phyloP scores from a whole-genome alignment of 2,329 filamentous ascomycete genomes.

The Microdochium bolleyi region DNA sequence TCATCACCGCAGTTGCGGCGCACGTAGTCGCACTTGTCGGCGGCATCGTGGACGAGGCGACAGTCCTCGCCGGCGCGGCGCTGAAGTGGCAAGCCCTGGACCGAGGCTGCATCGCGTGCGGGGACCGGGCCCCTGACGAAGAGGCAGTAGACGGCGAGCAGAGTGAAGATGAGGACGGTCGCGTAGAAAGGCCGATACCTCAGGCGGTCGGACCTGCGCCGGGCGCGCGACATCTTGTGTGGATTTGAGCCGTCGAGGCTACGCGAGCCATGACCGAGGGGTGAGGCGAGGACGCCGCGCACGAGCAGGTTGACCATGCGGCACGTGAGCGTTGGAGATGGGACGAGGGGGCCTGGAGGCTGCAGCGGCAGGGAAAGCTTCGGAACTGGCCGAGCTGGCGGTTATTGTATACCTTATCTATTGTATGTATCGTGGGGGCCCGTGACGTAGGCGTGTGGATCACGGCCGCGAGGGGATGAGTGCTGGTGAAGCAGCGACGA shows the following conservation, averaged over 20 bases:
- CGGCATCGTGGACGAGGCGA: constrained; percentile 65
- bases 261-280: not conserved
- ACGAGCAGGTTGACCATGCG: not conserved
- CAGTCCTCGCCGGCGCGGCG: constrained; percentile 46
- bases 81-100: constrained; percentile 7
- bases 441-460: too few relatives aligned
- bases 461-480: too few relatives aligned
- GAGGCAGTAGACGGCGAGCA: constrained; percentile 37
- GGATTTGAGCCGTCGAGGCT: not conserved
- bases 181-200: constrained; percentile 37
- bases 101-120: constrained; percentile 16
- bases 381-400: too few relatives aligned
- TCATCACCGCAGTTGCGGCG: constrained; percentile 76
- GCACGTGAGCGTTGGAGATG: not conserved
- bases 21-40: constrained; percentile 83
- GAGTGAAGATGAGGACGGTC: constrained; percentile 35
- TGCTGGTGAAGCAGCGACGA: too few relatives aligned
- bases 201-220: not conserved
- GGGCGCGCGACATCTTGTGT: constrained; percentile 3
- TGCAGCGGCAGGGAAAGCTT: too few relatives aligned
- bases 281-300: too few relatives aligned
- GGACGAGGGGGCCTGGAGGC: too few relatives aligned
- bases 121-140: constrained; percentile 13
- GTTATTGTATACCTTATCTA: too few relatives aligned
- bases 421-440: too few relatives aligned